Base-by-base conservation (phyloP, 108 stramenopile genomes). In the Seminavis robusta region DNA sequence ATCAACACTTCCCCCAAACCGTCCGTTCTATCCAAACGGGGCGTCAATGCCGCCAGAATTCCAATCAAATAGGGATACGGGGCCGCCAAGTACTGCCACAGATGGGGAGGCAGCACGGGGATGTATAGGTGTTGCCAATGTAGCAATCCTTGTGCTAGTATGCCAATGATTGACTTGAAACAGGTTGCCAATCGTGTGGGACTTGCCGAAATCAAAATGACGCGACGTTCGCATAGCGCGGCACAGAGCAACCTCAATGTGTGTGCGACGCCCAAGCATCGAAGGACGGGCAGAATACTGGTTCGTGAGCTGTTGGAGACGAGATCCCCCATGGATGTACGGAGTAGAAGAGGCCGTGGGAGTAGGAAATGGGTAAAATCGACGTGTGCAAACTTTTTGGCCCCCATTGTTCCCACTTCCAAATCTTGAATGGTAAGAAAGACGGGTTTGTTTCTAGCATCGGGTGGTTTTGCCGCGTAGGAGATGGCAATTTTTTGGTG, bases 111-210 rank as follows among this genome's bases (percentile, higher is more conserved):
- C 32, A 93, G 46, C 1, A 93, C 86, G 25, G 91, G 88, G 33
- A 93, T 83, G 51, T 77, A 61, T 16, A 87, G 54, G 50, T 93
- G 91, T 43, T 84, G 79, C 91, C 91, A 93, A 41, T 68, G 58
- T 19, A 93, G 63, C 46, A 89, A 46, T 1, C 91, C 91, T 48
- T 87, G 85, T 9, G 85, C 73, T 17, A 93, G 29, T 36, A 81
- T 62, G 19, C 84, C 71, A 4, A 83, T 50, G 15, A 84, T 86
- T 4, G 87, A 81, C 28, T 77, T 56, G 3, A 80, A 79, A 55
- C 92, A 94, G 24, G 69, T 59, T 4, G 80, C 72, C 17, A 94
- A 59, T 6, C 92, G 83, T 7, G 92, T 80, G 10, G 78, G 67
- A 52, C 73, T 79, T 30, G 47, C 45, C 20, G 88, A 90, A 16